A percentile compares a stretch with the other conserved stretches of the same genome.
phyloP scores from a whole-genome alignment of 2,329 filamentous ascomycete species.

The Monosporascus cannonballus region DNA sequence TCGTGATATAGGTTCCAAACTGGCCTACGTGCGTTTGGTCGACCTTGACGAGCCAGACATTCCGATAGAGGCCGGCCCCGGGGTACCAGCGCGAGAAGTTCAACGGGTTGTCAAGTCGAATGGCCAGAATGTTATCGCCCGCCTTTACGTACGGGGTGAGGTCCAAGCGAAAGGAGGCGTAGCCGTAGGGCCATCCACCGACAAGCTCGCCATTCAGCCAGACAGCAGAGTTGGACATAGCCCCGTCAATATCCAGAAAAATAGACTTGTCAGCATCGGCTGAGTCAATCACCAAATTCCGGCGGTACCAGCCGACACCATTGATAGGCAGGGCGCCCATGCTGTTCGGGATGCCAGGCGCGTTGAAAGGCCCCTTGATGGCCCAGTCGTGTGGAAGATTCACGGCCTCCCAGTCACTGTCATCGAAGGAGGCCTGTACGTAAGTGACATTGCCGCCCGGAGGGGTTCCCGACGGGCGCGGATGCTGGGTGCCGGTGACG shows the following conservation, averaged over 20 bases:
- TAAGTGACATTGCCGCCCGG: conserved; percentile 22
- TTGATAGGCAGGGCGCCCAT: conserved; percentile 41
- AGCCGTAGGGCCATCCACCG: conserved; percentile 46
- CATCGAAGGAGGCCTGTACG: conserved; percentile 21
- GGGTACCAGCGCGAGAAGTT: conserved; percentile 49
- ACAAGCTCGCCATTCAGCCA: conserved; percentile 45
- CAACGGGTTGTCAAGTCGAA: conserved; percentile 43
- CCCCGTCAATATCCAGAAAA: conserved; percentile 36
- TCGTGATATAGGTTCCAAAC: conserved; percentile 43
- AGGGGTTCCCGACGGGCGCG: conserved; percentile 16
- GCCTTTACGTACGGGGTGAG: conserved; percentile 35
- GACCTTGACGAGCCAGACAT: conserved; percentile 47
- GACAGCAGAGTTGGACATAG: conserved; percentile 45
- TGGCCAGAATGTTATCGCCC: conserved; percentile 38
- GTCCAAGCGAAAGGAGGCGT: conserved; percentile 45
- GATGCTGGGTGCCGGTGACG: conserved; percentile 17
- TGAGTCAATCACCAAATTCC: conserved; percentile 23
- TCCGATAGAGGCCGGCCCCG: conserved; percentile 47
- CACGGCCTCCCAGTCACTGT: conserved; percentile 30
- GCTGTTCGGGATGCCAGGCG: conserved; percentile 28
- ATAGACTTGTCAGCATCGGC: conserved; percentile 14
- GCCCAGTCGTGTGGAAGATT: conserved; percentile 39
- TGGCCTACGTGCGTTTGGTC: conserved; percentile 40
- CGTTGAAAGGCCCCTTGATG: conserved; percentile 33
- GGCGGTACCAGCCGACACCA: conserved; percentile 47